A percentile compares a stretch with the other conserved stretches of the same genome.
Evolutionary conservation across 2,329 filamentous ascomycete genomes (phyloP).

Genomic region (Dryadomyces sulphureus): DNA sequence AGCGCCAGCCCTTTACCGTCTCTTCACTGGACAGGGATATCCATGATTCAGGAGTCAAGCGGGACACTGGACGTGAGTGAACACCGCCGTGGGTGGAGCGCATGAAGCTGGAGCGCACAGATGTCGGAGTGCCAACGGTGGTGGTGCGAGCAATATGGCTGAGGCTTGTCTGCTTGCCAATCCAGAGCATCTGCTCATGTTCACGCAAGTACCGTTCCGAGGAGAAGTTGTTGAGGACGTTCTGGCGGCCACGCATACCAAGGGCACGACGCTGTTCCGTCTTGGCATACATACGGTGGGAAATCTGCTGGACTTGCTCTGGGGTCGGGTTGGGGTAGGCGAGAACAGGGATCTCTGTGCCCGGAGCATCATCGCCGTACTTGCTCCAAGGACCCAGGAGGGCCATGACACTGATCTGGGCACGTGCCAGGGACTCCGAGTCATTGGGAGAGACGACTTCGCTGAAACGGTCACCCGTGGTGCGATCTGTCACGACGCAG

Average conservation of each 20-base stretch:
- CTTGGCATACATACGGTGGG: constrained; percentile 45
- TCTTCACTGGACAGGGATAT: constrained; percentile 4
- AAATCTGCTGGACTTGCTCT: constrained; percentile 36
- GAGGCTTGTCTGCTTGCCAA: constrained; percentile 10
- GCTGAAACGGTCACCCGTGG: constrained; percentile 34
- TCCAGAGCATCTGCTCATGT: constrained; percentile 38
- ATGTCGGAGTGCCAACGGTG: background rate
- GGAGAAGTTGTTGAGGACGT: constrained; percentile 39
- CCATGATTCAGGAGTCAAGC: constrained; percentile 4
- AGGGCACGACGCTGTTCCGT: constrained; percentile 35
- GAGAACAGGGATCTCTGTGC: constrained; percentile 18
- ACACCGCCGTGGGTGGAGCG: background rate
- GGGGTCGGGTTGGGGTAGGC: constrained; percentile 18
- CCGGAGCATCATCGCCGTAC: constrained; percentile 36
- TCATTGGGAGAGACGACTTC: constrained; percentile 52
- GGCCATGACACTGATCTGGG: constrained; percentile 46
- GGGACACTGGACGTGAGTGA: constrained; percentile 1
- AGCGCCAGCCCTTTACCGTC: constrained; percentile 1
- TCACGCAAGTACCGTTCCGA: constrained; percentile 41
- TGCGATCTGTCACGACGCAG: constrained; percentile 38
- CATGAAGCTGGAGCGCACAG: background rate
- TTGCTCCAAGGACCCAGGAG: constrained; percentile 46
- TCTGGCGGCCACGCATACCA: constrained; percentile 36
- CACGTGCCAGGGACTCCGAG: constrained; percentile 40
- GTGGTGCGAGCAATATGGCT: background rate